Evolutionary conservation across 176 grass and related monocot genomes (phyloP), one percentile per base, ranked within the genome.

Genomic region (Lolium multiflorum): DNA sequence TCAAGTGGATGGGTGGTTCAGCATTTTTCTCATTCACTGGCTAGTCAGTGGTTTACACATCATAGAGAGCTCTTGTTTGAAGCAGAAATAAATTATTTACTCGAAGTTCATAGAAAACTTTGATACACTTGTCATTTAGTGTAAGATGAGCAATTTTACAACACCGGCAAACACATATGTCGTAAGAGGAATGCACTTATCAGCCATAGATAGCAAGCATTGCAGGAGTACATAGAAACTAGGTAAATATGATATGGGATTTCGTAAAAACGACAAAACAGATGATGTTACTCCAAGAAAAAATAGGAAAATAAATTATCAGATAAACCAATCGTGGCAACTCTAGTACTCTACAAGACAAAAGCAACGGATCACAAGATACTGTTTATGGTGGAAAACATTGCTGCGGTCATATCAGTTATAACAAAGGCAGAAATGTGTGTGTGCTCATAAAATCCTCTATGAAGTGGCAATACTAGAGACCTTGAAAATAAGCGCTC

Each of bases 121-220:
- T 51, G 49, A 4, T 51, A 51, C 49, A 51, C 49, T 51, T 49
- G 47, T 49, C 20, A 28, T 49, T 37, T 10, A 10, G 38, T 11
- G 16, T 44, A 62, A 83, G 61, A 31, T 17, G 72, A 54, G 54
- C 74, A 67, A 20, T 37, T 89, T 26, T 43, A 71, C 13, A 85
- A 48, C 47, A 58, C n/a, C 46, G 31, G 24, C 61, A 50, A 15
- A 41, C 39, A 41, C 3, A 31, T 22, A 39, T 82, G 71, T 47
- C 35, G 4, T 44, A 72, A 81, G 31, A 63, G 24, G 31, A 84
- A 72, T 72, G 26, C 14, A 64, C 21, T 80, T 56, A 64, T 65
- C 13, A 31, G 14, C 12, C 25, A 49, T 57, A 74, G 2, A 73
- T 0, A 15, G 1, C 10, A 61, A 71, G 44, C 26, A 39, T 44